Percentiles rank a stretch among this genome's conserved stretches.
These are phyloP conservation scores for Blastobotrys arbuscula DNA, from an alignment of 1,139 yeast species.

Conservation along the genomic window DNA sequence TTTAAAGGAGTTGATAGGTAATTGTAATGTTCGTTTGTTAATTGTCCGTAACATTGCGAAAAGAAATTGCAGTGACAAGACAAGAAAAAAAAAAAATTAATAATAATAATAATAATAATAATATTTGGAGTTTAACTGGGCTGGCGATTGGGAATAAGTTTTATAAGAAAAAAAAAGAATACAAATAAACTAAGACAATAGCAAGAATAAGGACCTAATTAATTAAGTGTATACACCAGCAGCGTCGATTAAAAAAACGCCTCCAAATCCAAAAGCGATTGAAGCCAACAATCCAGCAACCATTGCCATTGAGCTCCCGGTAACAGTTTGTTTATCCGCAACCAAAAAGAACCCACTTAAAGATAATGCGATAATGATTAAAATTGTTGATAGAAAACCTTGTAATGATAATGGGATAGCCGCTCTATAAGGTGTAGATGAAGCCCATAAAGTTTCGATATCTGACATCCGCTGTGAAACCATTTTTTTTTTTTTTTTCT, in stretches of 20 bases:
- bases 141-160: too few species aligned
- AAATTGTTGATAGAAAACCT: constrained; percentile 9
- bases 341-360: constrained; percentile 24
- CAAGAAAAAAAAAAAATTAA: too few species aligned
- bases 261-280: constrained; percentile 35
- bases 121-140: too few species aligned
- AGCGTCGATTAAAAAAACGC: constrained; percentile 35
- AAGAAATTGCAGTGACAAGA: too few species aligned
- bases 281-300: constrained; percentile 30
- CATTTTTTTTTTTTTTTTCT: neutral
- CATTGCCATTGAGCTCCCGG: constrained; percentile 23
- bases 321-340: constrained; percentile 22
- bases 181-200: too few species aligned
- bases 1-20: neutral
- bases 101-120: too few species aligned
- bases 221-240: constrained; percentile 37
- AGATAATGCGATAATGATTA: constrained; percentile 19
- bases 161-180: too few species aligned
- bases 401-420: constrained; percentile 6
- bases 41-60: too few species aligned
- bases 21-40: too few species aligned
- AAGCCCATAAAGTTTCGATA: neutral
- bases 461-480: neutral
- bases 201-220: too few species aligned
- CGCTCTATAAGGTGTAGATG: neutral